phyloP scores from a whole-genome alignment of 2,329 filamentous ascomycete species.

The Alternaria metachromatica region DNA sequence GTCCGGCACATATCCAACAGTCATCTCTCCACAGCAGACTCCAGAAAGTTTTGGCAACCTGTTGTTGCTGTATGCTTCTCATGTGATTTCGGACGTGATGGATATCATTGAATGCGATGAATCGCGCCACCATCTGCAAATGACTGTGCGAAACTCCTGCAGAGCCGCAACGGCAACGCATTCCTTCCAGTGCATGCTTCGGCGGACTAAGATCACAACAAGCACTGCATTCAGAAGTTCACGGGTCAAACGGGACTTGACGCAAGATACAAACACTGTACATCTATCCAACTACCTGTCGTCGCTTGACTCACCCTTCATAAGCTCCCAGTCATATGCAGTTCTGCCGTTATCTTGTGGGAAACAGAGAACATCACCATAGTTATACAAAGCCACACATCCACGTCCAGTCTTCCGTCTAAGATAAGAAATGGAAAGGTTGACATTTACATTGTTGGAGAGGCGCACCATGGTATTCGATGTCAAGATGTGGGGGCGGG shows the following conservation, averaged over 20 bases:
- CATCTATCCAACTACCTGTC: background rate
- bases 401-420: constrained; percentile 26
- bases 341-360: constrained; percentile 10
- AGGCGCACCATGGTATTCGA: constrained; percentile 23
- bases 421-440: constrained; percentile 28
- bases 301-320: background rate
- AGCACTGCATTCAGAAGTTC: background rate
- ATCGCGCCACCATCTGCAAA: background rate
- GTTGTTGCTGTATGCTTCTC: background rate
- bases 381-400: constrained; percentile 32
- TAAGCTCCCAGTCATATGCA: background rate
- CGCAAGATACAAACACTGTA: background rate
- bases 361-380: constrained; percentile 30
- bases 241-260: background rate
- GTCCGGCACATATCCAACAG: background rate
- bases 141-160: background rate
- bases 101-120: background rate
- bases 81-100: background rate
- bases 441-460: constrained; percentile 27
- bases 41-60: background rate
- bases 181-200: background rate
- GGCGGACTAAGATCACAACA: background rate
- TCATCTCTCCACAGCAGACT: background rate
- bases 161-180: background rate
- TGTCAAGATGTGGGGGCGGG: constrained; percentile 10